Evolutionary conservation across 1,139 yeast species (phyloP).

Genomic region (Williopsis jadinii): DNA sequence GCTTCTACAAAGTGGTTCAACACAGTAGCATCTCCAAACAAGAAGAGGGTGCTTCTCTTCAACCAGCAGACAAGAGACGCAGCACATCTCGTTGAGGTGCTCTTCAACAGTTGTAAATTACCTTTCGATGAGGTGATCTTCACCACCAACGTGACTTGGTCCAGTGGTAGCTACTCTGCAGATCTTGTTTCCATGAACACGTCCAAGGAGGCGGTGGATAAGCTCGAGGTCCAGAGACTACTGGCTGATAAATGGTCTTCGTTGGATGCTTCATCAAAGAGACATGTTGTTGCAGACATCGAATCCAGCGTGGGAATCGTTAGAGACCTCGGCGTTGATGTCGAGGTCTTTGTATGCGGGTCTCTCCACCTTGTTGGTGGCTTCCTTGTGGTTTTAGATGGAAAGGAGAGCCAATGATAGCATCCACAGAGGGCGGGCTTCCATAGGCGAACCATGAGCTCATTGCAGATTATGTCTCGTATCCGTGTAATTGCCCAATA

Average conservation of each 20-base stretch:
- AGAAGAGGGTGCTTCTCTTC: conserved; percentile 52
- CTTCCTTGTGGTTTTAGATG: conserved; percentile 73
- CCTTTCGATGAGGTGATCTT: conserved; percentile 72
- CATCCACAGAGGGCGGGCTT: neutral
- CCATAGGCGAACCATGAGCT: too few species aligned
- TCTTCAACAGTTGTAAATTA: conserved; percentile 37
- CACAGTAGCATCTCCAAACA: conserved; percentile 8
- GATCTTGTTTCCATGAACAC: conserved; percentile 84
- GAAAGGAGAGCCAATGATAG: conserved; percentile 7
- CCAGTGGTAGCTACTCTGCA: conserved; percentile 68
- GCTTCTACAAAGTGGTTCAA: conserved; percentile 81
- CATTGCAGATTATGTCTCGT: too few species aligned
- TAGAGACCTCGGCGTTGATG: conserved; percentile 30
- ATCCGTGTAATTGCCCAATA: conserved; percentile 1
- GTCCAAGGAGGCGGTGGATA: conserved; percentile 69
- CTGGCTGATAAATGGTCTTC: conserved; percentile 65
- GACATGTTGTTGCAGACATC: conserved; percentile 63
- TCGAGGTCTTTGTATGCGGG: conserved; percentile 89
- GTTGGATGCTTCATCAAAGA: conserved; percentile 38
- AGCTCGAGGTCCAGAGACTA: conserved; percentile 71
- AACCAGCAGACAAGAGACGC: conserved; percentile 95
- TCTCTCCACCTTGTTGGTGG: conserved; percentile 95
- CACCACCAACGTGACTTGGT: conserved; percentile 90
- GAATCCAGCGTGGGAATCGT: conserved; percentile 63
- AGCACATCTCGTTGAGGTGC: conserved; percentile 46